These are phyloP conservation scores for Pythium sp. DNA, from an alignment of 352 stramenopile species.

Conservation along the genomic window DNA sequence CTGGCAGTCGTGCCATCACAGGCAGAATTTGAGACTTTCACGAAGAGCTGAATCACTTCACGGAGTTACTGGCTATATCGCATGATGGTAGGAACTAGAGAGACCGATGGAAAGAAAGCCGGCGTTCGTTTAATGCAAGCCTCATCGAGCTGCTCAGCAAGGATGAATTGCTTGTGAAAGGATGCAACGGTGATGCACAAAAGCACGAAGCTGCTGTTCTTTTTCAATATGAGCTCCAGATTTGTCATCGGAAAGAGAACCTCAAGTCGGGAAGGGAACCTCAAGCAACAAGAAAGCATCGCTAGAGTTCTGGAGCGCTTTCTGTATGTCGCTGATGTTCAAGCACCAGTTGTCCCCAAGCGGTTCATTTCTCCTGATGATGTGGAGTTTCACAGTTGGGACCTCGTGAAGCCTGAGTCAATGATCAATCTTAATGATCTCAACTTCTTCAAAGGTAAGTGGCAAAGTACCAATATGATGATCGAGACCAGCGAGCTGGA, in stretches of 20 bases:
- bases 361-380: constrained; percentile 9
- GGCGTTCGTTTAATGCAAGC: not conserved
- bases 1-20: not conserved
- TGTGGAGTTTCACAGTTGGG: constrained; percentile 5
- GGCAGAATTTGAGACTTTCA: not conserved
- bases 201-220: not conserved
- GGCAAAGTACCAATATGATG: not conserved
- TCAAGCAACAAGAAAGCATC: not conserved
- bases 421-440: too few species aligned
- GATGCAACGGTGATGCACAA: not conserved
- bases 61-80: not conserved
- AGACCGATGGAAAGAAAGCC: not conserved
- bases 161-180: not conserved
- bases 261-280: not conserved
- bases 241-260: not conserved
- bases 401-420: not conserved
- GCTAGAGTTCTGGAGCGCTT: not conserved
- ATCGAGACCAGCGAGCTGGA: not conserved
- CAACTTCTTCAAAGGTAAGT: not conserved
- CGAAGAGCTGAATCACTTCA: not conserved
- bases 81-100: not conserved
- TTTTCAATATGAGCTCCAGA: not conserved
- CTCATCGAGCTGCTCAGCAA: not conserved
- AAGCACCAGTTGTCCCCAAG: not conserved
- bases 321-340: not conserved